Conservation (phyloP, 306 rosid species). For the Malus fusca region DNA sequence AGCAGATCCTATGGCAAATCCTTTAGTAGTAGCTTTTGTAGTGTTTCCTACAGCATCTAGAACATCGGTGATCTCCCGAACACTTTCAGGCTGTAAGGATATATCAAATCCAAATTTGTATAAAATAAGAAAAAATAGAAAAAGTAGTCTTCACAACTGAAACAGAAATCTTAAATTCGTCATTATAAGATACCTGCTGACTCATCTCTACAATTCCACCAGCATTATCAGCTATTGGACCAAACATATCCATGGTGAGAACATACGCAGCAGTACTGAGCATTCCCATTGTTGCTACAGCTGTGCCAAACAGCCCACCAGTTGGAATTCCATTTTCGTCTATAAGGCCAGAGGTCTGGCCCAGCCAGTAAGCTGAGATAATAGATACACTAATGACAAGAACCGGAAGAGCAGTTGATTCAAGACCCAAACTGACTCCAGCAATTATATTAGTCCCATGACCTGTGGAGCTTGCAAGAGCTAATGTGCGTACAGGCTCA, state of each 20-base stretch:
- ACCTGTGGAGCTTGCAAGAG: slow-evolving; percentile 90
- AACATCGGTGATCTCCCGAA: slow-evolving; percentile 92
- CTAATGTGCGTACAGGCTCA: slow-evolving; percentile 94
- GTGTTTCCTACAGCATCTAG: slow-evolving; percentile 98
- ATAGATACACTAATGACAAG: slow-evolving; percentile 87
- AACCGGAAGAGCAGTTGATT: slow-evolving; percentile 97
- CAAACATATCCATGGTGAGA: slow-evolving; percentile 99
- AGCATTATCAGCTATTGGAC: slow-evolving; percentile 98
- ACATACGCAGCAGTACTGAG: slow-evolving; percentile 98
- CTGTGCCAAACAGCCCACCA: slow-evolving; percentile 97
- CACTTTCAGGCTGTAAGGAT: slow-evolving; percentile 84
- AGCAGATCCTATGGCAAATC: slow-evolving; percentile 98
- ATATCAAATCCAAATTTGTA: not conserved
- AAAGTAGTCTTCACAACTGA: not conserved
- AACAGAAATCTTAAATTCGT: slow-evolving; percentile 2
- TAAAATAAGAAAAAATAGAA: slow-evolving; percentile 1
- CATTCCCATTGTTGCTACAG: slow-evolving; percentile 99
- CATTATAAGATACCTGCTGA: slow-evolving; percentile 63
- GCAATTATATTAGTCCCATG: slow-evolving; percentile 99
- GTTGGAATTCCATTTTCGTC: slow-evolving; percentile 81
- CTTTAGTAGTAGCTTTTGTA: slow-evolving; percentile 97
- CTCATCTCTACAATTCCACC: slow-evolving; percentile 99
- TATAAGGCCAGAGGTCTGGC: slow-evolving; percentile 76
- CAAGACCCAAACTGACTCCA: slow-evolving; percentile 96
- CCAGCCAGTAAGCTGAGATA: slow-evolving; percentile 88